A percentile compares a stretch with the other conserved stretches of the same genome.
These are phyloP conservation scores for Colletotrichum sp. DNA, from an alignment of 2,329 filamentous ascomycete genomes.

Conservation along the genomic window DNA sequence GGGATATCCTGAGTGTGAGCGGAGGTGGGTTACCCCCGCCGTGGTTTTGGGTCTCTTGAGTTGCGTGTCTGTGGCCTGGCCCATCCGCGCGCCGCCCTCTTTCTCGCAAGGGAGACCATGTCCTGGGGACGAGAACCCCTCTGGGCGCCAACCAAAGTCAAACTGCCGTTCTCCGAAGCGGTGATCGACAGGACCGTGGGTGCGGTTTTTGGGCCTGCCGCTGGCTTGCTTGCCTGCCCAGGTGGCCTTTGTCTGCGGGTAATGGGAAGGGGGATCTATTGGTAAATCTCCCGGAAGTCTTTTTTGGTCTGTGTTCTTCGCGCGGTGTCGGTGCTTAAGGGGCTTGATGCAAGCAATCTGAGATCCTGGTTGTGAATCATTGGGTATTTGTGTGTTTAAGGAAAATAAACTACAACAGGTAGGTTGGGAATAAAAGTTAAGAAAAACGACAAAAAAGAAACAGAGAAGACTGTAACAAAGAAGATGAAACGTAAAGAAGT, in stretches of 20 bases:
- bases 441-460: neutral
- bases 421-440: neutral
- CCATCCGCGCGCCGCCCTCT: neutral
- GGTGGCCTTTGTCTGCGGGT: neutral
- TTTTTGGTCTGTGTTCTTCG: neutral
- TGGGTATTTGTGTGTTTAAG: neutral
- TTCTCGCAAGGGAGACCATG: neutral
- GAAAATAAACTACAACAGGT: neutral
- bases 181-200: neutral
- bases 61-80: neutral
- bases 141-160: neutral
- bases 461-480: neutral
- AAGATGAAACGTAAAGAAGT: neutral
- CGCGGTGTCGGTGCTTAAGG: neutral
- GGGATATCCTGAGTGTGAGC: neutral
- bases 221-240: neutral
- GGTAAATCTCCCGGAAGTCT: slow-evolving; percentile 1
- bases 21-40: neutral
- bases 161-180: neutral
- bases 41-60: neutral
- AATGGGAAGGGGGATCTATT: neutral
- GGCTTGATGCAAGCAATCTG: neutral
- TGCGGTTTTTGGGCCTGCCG: neutral
- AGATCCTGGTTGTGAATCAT: neutral
- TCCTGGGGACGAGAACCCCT: neutral